These are phyloP conservation scores for Dipteronia sinensis DNA, from an alignment of 345 rosid species.

Conservation along the genomic window DNA sequence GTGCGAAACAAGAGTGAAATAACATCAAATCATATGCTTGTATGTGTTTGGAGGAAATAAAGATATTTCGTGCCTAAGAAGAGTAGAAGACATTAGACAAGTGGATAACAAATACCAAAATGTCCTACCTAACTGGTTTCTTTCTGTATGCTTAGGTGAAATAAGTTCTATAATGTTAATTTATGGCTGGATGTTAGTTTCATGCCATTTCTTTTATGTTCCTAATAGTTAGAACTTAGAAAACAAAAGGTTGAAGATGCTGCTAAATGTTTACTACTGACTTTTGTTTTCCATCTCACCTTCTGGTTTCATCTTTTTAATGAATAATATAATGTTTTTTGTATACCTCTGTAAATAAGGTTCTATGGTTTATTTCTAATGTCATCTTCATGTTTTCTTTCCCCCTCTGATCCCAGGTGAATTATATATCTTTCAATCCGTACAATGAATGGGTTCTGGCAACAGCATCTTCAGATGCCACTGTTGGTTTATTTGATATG, in stretches of 20 bases:
- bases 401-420: constrained; percentile 48
- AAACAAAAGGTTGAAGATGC: no score
- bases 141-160: neutral
- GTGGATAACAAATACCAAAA: neutral
- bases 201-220: no score
- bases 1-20: neutral
- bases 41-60: neutral
- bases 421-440: constrained; percentile 85
- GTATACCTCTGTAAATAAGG: neutral
- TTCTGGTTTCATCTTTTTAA: neutral
- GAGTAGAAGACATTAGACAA: neutral
- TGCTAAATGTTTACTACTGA: neutral
- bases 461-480: constrained; percentile 88
- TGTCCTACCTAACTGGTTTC: neutral
- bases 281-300: neutral
- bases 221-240: no score
- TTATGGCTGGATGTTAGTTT: neutral
- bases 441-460: constrained; percentile 88
- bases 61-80: neutral
- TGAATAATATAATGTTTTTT: neutral
- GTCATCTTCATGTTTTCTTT: constrained; percentile 2
- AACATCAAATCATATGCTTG: neutral
- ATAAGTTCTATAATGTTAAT: neutral
- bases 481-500: constrained; percentile 78
- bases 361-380: neutral